A percentile compares a stretch with the other conserved stretches of the same genome.
phyloP scores from a whole-genome alignment of 352 stramenopile species.

The Globisporangium spiculum region DNA sequence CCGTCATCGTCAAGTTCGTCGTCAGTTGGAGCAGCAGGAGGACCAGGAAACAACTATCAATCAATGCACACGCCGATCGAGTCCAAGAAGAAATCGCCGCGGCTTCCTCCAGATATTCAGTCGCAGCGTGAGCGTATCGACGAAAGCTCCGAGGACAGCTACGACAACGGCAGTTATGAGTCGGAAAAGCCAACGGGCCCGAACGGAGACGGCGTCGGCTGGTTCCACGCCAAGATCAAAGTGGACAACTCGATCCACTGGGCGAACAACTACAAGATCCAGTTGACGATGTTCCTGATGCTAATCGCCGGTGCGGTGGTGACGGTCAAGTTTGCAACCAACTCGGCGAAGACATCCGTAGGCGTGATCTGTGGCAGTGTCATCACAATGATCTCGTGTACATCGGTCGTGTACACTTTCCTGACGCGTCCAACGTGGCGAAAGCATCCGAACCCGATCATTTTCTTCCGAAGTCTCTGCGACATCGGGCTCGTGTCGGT shows the following conservation, averaged over 20 bases:
- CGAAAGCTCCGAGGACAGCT: constrained; percentile 75
- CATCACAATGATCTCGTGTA: constrained; percentile 76
- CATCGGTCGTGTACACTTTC: constrained; percentile 78
- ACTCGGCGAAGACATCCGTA: constrained; percentile 52
- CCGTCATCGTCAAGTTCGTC: not conserved
- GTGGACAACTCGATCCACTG: constrained; percentile 82
- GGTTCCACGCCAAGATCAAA: constrained; percentile 87
- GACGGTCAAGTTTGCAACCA: constrained; percentile 62
- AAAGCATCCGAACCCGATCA: constrained; percentile 87
- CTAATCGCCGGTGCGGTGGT: constrained; percentile 53
- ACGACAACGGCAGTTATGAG: constrained; percentile 65
- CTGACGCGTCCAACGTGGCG: constrained; percentile 71
- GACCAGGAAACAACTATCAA: constrained; percentile 31
- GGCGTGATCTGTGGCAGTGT: constrained; percentile 71
- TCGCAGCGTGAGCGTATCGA: constrained; percentile 43
- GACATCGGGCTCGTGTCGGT: constrained; percentile 80
- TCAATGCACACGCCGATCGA: constrained; percentile 57
- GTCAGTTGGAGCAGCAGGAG: not conserved
- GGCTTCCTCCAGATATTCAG: constrained; percentile 12
- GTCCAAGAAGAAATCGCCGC: constrained; percentile 29
- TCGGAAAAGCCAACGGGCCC: constrained; percentile 56
- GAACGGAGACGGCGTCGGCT: constrained; percentile 62
- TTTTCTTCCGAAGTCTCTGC: constrained; percentile 83
- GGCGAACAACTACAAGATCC: constrained; percentile 89
- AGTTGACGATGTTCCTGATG: constrained; percentile 71